Percentiles rank a stretch among this genome's conserved stretches.
phyloP scores from a whole-genome alignment of 306 rosid genomes.

The Vigna reflexopilosa region DNA sequence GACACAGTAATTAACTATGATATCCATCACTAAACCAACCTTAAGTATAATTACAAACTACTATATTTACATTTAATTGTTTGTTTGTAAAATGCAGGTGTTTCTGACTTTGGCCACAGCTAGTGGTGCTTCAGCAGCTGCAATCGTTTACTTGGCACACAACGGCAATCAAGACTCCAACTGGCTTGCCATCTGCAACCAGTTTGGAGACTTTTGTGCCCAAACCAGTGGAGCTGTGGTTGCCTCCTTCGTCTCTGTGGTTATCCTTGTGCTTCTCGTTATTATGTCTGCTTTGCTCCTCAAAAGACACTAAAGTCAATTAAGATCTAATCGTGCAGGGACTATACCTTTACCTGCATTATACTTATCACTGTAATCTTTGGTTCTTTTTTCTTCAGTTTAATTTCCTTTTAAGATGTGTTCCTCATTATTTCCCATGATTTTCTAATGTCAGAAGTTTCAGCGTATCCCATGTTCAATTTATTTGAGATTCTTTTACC shows the following conservation, averaged over 20 bases:
- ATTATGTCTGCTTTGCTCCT: slow-evolving; percentile 69
- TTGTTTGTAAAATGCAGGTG: slow-evolving; percentile 48
- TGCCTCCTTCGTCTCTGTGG: slow-evolving; percentile 60
- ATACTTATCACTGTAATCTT: neutral
- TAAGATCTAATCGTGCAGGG: slow-evolving; percentile 21
- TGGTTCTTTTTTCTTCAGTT: neutral
- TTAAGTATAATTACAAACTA: too few species aligned
- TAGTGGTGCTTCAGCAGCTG: slow-evolving; percentile 77
- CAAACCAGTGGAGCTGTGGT: slow-evolving; percentile 77
- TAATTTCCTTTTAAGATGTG: slow-evolving; percentile 14
- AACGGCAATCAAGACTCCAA: slow-evolving; percentile 78
- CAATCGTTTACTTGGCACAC: slow-evolving; percentile 85
- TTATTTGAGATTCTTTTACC: too few species aligned
- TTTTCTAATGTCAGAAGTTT: neutral
- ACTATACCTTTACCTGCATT: too few species aligned
- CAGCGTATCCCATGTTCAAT: too few species aligned
- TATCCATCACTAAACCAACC: too few species aligned
- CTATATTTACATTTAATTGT: too few species aligned
- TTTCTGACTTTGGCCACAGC: slow-evolving; percentile 71
- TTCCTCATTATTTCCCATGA: slow-evolving; percentile 19
- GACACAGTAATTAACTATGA: slow-evolving; percentile 63
- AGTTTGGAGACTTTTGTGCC: slow-evolving; percentile 77
- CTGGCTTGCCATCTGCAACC: slow-evolving; percentile 89
- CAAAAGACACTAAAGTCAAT: slow-evolving; percentile 34
- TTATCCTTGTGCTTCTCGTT: slow-evolving; percentile 59